These are phyloP conservation scores for Globisporangium nagaii DNA, from an alignment of 352 stramenopile genomes.

Conservation along the genomic window DNA sequence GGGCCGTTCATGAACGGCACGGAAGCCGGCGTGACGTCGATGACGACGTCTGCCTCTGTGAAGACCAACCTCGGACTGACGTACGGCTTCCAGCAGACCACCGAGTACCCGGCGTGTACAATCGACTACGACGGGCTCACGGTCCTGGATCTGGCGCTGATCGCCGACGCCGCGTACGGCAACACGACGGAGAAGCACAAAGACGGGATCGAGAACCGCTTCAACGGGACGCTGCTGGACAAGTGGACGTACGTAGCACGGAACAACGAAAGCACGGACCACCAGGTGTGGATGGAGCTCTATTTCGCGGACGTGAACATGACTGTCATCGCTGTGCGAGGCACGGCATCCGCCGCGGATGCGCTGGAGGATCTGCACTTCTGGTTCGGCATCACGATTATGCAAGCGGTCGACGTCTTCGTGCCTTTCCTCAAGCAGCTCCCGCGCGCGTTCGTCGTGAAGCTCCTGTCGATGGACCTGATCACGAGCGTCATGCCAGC, in stretches of 20 bases:
- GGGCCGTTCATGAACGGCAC: constrained; percentile 40
- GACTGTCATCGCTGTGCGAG: constrained; percentile 77
- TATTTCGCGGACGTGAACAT: constrained; percentile 76
- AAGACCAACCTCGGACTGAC: constrained; percentile 37
- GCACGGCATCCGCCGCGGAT: constrained; percentile 71
- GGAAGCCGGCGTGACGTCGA: constrained; percentile 16
- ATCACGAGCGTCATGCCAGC: constrained; percentile 55
- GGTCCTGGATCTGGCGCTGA: constrained; percentile 74
- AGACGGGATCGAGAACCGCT: constrained; percentile 53
- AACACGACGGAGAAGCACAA: constrained; percentile 59
- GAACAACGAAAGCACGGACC: constrained; percentile 65
- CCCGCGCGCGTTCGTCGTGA: constrained; percentile 58
- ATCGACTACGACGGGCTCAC: constrained; percentile 51
- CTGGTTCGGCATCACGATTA: constrained; percentile 84
- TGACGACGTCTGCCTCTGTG: constrained; percentile 20
- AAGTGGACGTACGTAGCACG: constrained; percentile 69
- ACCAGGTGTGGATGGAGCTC: constrained; percentile 79
- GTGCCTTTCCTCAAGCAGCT: constrained; percentile 83
- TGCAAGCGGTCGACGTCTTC: constrained; percentile 77
- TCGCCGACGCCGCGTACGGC: constrained; percentile 74
- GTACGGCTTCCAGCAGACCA: constrained; percentile 43
- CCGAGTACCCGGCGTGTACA: constrained; percentile 66
- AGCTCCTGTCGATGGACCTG: constrained; percentile 71
- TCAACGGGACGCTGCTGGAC: constrained; percentile 64
- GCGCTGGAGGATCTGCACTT: constrained; percentile 82